phyloP scores from a whole-genome alignment of 2,329 filamentous ascomycete species.

The Didymella pinodella region DNA sequence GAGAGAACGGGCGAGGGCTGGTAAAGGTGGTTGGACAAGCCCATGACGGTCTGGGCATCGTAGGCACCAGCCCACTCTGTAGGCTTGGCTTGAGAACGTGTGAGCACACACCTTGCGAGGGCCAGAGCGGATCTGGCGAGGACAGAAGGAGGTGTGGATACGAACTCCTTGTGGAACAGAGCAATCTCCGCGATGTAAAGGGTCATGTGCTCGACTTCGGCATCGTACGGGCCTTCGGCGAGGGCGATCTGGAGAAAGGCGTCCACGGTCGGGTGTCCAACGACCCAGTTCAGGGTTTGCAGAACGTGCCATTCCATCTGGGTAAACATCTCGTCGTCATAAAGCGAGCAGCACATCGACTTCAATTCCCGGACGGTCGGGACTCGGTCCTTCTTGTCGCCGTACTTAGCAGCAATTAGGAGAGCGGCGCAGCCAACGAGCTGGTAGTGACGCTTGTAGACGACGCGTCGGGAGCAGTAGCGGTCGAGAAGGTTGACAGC shows the following conservation, averaged over 20 bases:
- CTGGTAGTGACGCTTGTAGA: slow-evolving; percentile 99
- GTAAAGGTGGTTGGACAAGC: slow-evolving; percentile 70
- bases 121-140: slow-evolving; percentile 89
- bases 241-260: slow-evolving; percentile 90
- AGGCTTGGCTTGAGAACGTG: slow-evolving; percentile 77
- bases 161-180: slow-evolving; percentile 95
- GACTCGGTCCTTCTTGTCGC: slow-evolving; percentile 98
- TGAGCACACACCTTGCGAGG: slow-evolving; percentile 84
- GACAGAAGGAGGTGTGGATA: slow-evolving; percentile 87
- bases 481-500: slow-evolving; percentile 96
- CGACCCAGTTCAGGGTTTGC: slow-evolving; percentile 94
- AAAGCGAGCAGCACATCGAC: slow-evolving; percentile 98
- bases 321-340: slow-evolving; percentile 99
- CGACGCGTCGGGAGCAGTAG: slow-evolving; percentile 96
- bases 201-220: slow-evolving; percentile 92
- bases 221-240: slow-evolving; percentile 75
- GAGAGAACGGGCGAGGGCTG: slow-evolving; percentile 72
- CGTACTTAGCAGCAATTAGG: slow-evolving; percentile 97
- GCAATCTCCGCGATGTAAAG: slow-evolving; percentile 94
- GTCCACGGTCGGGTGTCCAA: slow-evolving; percentile 95
- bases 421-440: slow-evolving; percentile 95
- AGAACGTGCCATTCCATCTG: slow-evolving; percentile 99
- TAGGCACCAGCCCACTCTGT: slow-evolving; percentile 77
- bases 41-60: slow-evolving; percentile 72
- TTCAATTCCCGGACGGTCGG: slow-evolving; percentile 96